Conservation (phyloP, 441 rosid species). For the Codiaeum variegatum region DNA sequence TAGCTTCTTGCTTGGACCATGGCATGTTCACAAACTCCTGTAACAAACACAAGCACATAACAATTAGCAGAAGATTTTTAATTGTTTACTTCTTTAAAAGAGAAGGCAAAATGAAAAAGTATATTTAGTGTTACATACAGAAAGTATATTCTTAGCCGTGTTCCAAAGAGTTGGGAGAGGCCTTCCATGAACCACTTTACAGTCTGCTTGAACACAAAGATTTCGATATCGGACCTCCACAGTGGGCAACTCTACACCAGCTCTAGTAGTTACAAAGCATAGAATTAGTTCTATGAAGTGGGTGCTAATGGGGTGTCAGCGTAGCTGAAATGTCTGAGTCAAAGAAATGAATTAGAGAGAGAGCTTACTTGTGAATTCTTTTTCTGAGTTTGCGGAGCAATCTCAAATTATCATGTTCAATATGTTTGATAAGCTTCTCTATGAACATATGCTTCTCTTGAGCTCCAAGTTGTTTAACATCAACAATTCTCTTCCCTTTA, state of each 20-base stretch:
- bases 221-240: constrained; percentile 41
- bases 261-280: too few relatives aligned
- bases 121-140: constrained; percentile 21
- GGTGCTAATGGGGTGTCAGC: too few relatives aligned
- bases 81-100: too few relatives aligned
- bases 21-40: constrained; percentile 28
- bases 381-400: constrained; percentile 47
- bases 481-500: constrained; percentile 32
- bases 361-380: constrained; percentile 50
- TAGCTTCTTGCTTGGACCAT: constrained; percentile 28
- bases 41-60: constrained; percentile 1
- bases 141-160: constrained; percentile 22
- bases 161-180: constrained; percentile 48
- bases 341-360: too few relatives aligned
- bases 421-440: constrained; percentile 54
- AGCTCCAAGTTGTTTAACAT: constrained; percentile 50
- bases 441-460: constrained; percentile 48
- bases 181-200: constrained; percentile 39
- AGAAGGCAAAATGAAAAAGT: not conserved
- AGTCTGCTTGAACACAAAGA: constrained; percentile 38
- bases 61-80: not conserved
- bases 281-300: too few relatives aligned
- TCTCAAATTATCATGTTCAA: constrained; percentile 48
- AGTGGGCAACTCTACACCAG: constrained; percentile 38
- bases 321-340: too few relatives aligned